Base-by-base conservation (phyloP, 2,329 filamentous ascomycete genomes). In the Ophiostoma populinum region DNA sequence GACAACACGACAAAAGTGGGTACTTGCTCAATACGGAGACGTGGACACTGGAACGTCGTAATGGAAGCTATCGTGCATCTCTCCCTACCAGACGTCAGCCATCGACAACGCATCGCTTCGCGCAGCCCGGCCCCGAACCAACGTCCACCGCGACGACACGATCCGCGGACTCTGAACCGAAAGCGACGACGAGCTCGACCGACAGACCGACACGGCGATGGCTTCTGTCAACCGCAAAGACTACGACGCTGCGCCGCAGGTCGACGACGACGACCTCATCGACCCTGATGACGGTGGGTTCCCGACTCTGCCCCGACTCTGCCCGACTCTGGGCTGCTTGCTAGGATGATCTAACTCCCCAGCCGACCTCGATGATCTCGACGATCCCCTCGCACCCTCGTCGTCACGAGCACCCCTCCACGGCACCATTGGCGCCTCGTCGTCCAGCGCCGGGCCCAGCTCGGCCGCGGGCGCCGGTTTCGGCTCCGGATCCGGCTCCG, bases 291-390 rank as follows among this genome's bases (percentile, higher is more conserved):
- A 85, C 57, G 77, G 79, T 82, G 58, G 46, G 50, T 18, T 12
- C 6, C 12, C 36, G 5, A 8, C 27, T 17, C 43, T 33, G 24
- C 8, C n/a, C n/a, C n/a, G n/a, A n/a, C n/a, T n/a, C n/a, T n/a
- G n/a, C n/a, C n/a, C n/a, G n/a, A n/a, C n/a, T n/a, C n/a, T n/a
- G n/a, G n/a, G n/a, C n/a, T n/a, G n/a, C n/a, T n/a, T n/a, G n/a
- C n/a, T n/a, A n/a, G n/a, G n/a, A n/a, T n/a, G n/a, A n/a, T n/a
- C n/a, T n/a, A n/a, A n/a, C n/a, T n/a, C n/a, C n/a, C n/a, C 49
- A 82, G 81, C 80, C 50, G 82, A 85, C 47, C 75, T 94, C 49
- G 80, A 90, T 55, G 85, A 94, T 54, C 83, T 93, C 49, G 86
- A 94, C 51, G 85, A 94, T 57, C 85, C 86, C 26, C 66, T 90